A percentile compares a stretch with the other conserved stretches of the same genome.
Evolutionary conservation across 1,284 basidiomycete species (phyloP).

Genomic region (Leccinum angustisporum): DNA sequence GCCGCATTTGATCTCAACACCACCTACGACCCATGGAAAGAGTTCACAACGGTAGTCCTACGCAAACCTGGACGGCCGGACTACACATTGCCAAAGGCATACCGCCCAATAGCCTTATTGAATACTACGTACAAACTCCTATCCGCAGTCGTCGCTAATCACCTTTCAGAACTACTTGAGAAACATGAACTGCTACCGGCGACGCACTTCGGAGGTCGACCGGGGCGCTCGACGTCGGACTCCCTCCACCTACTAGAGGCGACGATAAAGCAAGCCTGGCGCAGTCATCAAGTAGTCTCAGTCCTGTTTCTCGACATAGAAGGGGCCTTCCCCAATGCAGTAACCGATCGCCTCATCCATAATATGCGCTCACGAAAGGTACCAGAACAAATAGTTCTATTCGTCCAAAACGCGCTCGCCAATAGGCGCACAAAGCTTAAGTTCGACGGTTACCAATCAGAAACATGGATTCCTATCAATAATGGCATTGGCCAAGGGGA

Average conservation of each 20-base stretch:
- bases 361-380: not conserved
- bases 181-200: not conserved
- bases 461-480: slow-evolving; percentile 11
- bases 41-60: not conserved
- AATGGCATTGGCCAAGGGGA: slow-evolving; percentile 34
- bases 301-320: not conserved
- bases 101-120: not conserved
- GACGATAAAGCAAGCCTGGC: not conserved
- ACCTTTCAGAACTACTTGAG: not conserved
- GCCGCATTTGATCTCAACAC: not conserved
- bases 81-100: not conserved
- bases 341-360: too few species aligned
- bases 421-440: not conserved
- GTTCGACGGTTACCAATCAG: slow-evolving; percentile 20
- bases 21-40: not conserved
- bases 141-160: not conserved
- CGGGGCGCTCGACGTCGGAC: not conserved
- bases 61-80: not conserved
- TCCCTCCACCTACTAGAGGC: slow-evolving; percentile 6
- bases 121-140: not conserved
- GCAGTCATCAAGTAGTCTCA: not conserved
- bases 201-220: not conserved
- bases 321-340: too few species aligned
- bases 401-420: not conserved
- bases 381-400: not conserved